Percentiles rank a stretch among this genome's conserved stretches.
These are phyloP conservation scores for Panicum miliaceum DNA, from an alignment of 176 grass and related monocot species.

Conservation along the genomic window DNA sequence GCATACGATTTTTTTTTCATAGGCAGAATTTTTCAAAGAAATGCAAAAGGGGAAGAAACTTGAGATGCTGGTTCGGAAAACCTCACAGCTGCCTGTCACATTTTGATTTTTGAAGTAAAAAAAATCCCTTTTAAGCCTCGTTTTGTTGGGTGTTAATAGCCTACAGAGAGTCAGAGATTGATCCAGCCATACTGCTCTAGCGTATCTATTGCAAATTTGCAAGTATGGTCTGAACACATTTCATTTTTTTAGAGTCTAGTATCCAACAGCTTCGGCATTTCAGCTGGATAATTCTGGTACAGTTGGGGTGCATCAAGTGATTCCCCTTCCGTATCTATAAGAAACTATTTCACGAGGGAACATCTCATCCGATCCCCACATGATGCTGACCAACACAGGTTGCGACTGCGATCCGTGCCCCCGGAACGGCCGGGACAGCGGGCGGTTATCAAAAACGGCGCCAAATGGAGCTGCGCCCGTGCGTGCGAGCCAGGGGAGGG, in stretches of 20 bases:
- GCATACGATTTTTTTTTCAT: too few species aligned
- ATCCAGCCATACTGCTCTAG: neutral
- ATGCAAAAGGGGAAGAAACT: neutral
- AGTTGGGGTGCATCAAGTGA: conserved; percentile 1
- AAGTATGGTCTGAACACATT: too few species aligned
- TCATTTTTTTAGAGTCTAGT: too few species aligned
- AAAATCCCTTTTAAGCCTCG: too few species aligned
- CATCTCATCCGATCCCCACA: conserved; percentile 44
- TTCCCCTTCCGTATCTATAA: neutral
- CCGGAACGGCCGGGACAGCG: conserved; percentile 28
- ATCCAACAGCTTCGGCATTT: neutral
- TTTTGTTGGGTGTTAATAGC: too few species aligned
- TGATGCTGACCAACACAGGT: conserved; percentile 43
- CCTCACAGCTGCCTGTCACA: neutral
- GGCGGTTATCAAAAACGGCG: conserved; percentile 51
- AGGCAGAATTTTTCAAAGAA: neutral
- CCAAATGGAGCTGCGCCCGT: conserved; percentile 71
- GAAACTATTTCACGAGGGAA: conserved; percentile 22
- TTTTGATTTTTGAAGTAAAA: neutral
- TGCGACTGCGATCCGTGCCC: conserved; percentile 18
- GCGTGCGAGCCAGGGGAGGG: conserved; percentile 26
- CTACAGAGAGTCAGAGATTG: neutral
- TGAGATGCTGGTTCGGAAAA: neutral
- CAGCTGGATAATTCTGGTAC: neutral
- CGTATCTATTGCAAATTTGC: too few species aligned